Evolutionary conservation across 805 yeast species (phyloP), one percentile per base, ranked within the genome.

Genomic region (Metschnikowia lochheadii): DNA sequence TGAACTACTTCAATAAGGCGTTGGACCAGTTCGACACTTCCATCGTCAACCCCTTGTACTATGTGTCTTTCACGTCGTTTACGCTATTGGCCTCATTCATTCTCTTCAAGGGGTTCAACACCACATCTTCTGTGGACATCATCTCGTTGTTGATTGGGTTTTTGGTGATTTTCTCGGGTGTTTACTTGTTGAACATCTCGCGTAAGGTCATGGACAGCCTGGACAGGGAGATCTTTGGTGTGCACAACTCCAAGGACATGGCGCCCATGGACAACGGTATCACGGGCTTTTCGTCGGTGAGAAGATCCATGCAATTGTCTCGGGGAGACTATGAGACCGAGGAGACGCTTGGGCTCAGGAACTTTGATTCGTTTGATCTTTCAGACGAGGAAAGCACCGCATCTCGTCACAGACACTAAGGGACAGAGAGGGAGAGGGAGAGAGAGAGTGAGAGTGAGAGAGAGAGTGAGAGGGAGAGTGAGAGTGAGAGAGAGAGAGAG

Each of bases 1-100:
- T 89, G 96, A 89, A 88, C 72, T 89, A 87, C 66, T 88, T 89
- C 76, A 89, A 89, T 77, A 90, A 88, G 73, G 96, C 96, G 0
- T 76, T 89, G 63, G 96, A 91, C 60, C 96, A 88, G 67, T 89
- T 89, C 61, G 96, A 90, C 65, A 89, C 96, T 5, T 87, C 95
- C 0, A 87, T 89, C 58, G 96, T 89, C 49, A 89, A 89, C 67
- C 96, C 96, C 32, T 74, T 89, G 53, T 89, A 89, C 71, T 89
- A 90, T 63, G 97, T 89, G 49, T 83, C 96, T 1, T 90, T 89
- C 72, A 89, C 97, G 36, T 89, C 96, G 0, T 88, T 87, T 46
- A 90, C 96, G 0, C 76, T 89, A 60, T 76, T 80, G 49, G 96
- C 97, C 0, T 88, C 95, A 34, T 90, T 90, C 65, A 84, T 90